Conservation (phyloP, 2,329 filamentous ascomycete genomes). For the Trichoderma simmonsii region DNA sequence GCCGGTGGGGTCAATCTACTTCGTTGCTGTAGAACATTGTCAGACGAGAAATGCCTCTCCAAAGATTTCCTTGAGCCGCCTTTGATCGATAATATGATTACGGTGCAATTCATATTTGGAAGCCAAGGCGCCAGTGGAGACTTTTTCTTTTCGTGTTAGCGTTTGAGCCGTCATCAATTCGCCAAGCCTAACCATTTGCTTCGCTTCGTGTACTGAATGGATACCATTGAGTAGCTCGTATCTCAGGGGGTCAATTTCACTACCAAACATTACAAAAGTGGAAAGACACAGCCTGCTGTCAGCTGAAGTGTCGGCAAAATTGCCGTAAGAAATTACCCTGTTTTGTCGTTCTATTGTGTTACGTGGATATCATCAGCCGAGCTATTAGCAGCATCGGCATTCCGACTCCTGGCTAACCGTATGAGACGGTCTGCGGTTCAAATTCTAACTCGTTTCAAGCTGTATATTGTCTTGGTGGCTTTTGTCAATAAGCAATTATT, state of each 20-base stretch:
- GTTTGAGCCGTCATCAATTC: neutral
- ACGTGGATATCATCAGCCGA: neutral
- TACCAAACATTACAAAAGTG: fast-evolving
- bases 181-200: neutral
- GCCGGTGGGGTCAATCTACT: neutral
- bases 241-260: neutral
- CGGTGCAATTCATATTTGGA: neutral
- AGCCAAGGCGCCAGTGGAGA: neutral
- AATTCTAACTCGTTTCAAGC: neutral
- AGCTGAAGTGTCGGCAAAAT: neutral
- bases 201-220: neutral
- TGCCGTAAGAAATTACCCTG: too few relatives aligned
- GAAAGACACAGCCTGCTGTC: neutral
- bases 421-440: neutral
- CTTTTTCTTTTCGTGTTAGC: neutral
- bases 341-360: neutral
- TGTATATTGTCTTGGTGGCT: neutral
- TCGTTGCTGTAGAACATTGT: neutral
- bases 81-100: neutral
- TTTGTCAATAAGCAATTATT: neutral
- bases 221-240: neutral
- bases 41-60: neutral
- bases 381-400: neutral
- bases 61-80: neutral
- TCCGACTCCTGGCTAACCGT: neutral